These are phyloP conservation scores for Hygrocybe punicea DNA, from an alignment of 768 basidiomycete genomes.

Conservation along the genomic window DNA sequence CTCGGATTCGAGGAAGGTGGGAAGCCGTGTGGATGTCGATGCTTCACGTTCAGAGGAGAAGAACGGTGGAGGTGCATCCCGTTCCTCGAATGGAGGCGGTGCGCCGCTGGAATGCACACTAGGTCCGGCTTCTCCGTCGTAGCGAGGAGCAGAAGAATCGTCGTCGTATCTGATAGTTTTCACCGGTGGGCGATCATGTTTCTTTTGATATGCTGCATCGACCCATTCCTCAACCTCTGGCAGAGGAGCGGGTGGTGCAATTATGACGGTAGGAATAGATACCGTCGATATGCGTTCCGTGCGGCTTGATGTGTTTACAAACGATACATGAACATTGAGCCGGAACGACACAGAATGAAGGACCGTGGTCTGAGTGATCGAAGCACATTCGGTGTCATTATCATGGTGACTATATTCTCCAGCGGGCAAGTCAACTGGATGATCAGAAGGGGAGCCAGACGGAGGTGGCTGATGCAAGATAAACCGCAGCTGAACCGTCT, in stretches of 20 bases:
- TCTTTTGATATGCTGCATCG: constrained; percentile 79
- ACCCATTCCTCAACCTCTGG: constrained; percentile 71
- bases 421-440: constrained; percentile 42
- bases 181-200: constrained; percentile 77
- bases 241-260: constrained; percentile 74
- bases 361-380: constrained; percentile 77
- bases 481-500: constrained; percentile 73
- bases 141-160: constrained; percentile 59
- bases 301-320: constrained; percentile 66
- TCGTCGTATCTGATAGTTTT: constrained; percentile 72
- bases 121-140: constrained; percentile 73
- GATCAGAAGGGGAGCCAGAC: constrained; percentile 47
- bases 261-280: constrained; percentile 64
- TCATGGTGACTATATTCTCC: constrained; percentile 48
- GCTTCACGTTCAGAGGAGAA: constrained; percentile 52
- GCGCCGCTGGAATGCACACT: constrained; percentile 62
- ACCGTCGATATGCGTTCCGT: constrained; percentile 66
- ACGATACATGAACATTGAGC: constrained; percentile 69
- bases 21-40: constrained; percentile 58
- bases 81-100: constrained; percentile 83
- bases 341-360: constrained; percentile 81
- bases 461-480: constrained; percentile 66
- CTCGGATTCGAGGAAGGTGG: constrained; percentile 80
- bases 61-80: constrained; percentile 76
- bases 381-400: constrained; percentile 62